Evolutionary conservation across 257 asterid species (phyloP), one percentile per base, ranked within the genome.

Genomic region (Marsdenia floribunda): DNA sequence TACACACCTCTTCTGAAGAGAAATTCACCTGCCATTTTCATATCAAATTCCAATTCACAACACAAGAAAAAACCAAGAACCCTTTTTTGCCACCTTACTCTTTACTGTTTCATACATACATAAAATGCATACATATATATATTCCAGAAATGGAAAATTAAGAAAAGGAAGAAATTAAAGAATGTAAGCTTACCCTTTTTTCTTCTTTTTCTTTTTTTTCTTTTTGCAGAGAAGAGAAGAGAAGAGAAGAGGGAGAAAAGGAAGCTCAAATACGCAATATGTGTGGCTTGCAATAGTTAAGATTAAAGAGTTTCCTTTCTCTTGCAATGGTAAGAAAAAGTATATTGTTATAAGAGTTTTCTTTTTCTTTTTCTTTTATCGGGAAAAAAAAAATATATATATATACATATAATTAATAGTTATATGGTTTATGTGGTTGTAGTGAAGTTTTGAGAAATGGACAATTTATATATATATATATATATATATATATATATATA

Each of bases 11-110:
- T 46, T 44, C 10, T 71, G 26, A 76, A 37, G 64, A 11, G 52
- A 67, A 72, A 72, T 68, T 21, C 70, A 55, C 80, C 87, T 83
- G 84, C 22, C 69, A 71, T 59, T 47, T 68, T 57, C 14, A 19
- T 73, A 18, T 24, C 44, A 52, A 29, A 29, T 29, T 29, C 33
- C 33, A 29, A 29, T 29, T 29, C 33, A 29, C 33, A 29, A 29
- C 33, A 29, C 33, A 29, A 29, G 33, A 29, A 29, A 29, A 29
- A 29, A 0, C 33, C 33, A 29, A 29, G 33, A 29, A 29, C 0
- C 33, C 33, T 29, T 29, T 29, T 29, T 29, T 29, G 33, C 33
- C 33, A 29, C 33, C 33, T 29, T 2, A 69, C 46, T 21, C 12
- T 44, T 7, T 11, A 11, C 19, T 50, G 16, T 9, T 26, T 59